Evolutionary conservation across 768 basidiomycete genomes (phyloP), one percentile per base, ranked within the genome.

Genomic region (Artomyces pyxidatus): DNA sequence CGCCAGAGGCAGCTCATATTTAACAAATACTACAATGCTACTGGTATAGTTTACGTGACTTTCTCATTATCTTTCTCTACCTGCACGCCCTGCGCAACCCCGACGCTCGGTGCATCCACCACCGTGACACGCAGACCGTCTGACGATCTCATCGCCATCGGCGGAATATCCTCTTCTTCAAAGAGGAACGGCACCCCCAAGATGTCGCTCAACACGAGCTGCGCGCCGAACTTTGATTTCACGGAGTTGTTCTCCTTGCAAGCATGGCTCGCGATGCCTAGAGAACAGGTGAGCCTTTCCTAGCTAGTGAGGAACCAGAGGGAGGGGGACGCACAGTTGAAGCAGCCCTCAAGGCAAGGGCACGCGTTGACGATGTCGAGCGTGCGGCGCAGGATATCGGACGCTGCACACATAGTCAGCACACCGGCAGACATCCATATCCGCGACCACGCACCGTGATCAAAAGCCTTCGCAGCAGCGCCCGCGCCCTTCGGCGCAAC

Each of bases 231-330:
- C 61, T 92, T 92, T 10, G 84, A 87, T 14, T 71, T 73, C 3
- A 91, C 79, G n/a, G 71, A 63, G 64, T 90, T 90, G 45, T 74
- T 73, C 61, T 88, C 83, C 59, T 68, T 80, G 65, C 90, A 93
- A 6, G 59, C 62, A 16, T 74, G 60, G 57, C 83, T 84, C 51
- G 79, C 71, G 14, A 88, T 75, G 59, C 88, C 89, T 91, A 48
- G 14, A 29, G 3, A 17, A 10, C 9, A 10, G 4, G 30, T 51
- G n/a, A 52, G 16, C 45, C 40, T 11, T 9, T 29, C 29, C 17
- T 27, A 42, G n/a, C n/a, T n/a, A n/a, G n/a, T n/a, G n/a, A n/a
- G n/a, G n/a, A n/a, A 46, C 12, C 14, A n/a, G n/a, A n/a, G n/a
- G n/a, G n/a, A n/a, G 21, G 29, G 12, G 1, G 3, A 35, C 17